Percentiles rank a stretch among this genome's conserved stretches.
Evolutionary conservation across 2,329 filamentous ascomycete species (phyloP).

Genomic region (Penicillium sp.): DNA sequence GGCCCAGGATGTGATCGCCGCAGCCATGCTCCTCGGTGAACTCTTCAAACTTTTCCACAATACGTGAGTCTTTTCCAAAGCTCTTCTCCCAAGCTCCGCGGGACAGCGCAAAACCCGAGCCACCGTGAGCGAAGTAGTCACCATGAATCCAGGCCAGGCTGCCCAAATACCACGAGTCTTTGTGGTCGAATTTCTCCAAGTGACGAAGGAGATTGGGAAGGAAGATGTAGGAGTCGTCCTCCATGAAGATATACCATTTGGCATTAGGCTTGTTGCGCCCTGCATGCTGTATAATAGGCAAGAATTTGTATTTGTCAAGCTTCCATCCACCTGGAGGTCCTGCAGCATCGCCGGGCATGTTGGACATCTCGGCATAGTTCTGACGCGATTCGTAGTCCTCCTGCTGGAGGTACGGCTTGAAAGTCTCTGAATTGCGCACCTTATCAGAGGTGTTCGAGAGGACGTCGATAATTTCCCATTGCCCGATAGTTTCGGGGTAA

Average conservation of each 20-base stretch:
- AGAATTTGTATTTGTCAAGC: conserved; percentile 64
- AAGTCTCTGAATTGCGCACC: conserved; percentile 14
- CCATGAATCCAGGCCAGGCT: conserved; percentile 49
- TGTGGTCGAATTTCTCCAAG: conserved; percentile 48
- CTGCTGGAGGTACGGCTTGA: conserved; percentile 24
- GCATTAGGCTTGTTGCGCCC: conserved; percentile 52
- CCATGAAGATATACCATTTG: conserved; percentile 63
- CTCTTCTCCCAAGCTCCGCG: conserved; percentile 54
- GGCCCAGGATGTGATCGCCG: conserved; percentile 54
- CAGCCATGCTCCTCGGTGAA: conserved; percentile 48
- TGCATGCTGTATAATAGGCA: conserved; percentile 59
- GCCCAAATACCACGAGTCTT: conserved; percentile 53
- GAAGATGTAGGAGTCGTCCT: conserved; percentile 60
- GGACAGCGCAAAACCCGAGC: conserved; percentile 55
- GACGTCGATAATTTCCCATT: conserved; percentile 26
- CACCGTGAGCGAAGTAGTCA: conserved; percentile 57
- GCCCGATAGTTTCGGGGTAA: conserved; percentile 24
- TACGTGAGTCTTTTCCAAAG: conserved; percentile 46
- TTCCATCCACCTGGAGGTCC: conserved; percentile 48
- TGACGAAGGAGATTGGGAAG: conserved; percentile 46
- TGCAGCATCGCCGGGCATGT: conserved; percentile 20
- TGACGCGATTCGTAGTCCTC: conserved; percentile 26
- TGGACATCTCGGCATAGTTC: conserved; percentile 25
- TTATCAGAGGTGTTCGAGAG: conserved; percentile 24
- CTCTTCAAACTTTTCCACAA: conserved; percentile 52